Evolutionary conservation across 805 yeast genomes (phyloP).

Genomic region (Crinitomyces ghanaensis): DNA sequence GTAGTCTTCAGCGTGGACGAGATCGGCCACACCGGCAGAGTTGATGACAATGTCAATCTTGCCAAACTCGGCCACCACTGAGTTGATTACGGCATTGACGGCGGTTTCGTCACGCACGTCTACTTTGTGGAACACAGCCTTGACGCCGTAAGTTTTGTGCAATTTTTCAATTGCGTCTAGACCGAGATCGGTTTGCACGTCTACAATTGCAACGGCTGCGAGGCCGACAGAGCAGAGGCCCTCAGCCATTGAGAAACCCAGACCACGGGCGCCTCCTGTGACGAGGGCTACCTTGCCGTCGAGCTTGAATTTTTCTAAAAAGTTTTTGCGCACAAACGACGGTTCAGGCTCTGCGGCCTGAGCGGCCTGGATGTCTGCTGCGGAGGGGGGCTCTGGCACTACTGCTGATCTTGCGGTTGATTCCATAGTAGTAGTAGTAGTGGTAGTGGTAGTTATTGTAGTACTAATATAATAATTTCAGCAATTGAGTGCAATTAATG

Average conservation of each 20-base stretch:
- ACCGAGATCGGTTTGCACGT: slow-evolving; percentile 52
- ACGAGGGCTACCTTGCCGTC: slow-evolving; percentile 54
- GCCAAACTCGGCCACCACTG: slow-evolving; percentile 43
- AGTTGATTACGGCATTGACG: slow-evolving; percentile 40
- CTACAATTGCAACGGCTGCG: slow-evolving; percentile 41
- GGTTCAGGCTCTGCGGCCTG: slow-evolving; percentile 22
- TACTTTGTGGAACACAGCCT: slow-evolving; percentile 52
- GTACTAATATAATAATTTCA: too few relatives aligned
- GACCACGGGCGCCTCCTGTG: slow-evolving; percentile 62
- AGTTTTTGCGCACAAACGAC: slow-evolving; percentile 28
- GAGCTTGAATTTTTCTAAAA: slow-evolving; percentile 36
- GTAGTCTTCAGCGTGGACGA: slow-evolving; percentile 58
- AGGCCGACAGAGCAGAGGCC: slow-evolving; percentile 45
- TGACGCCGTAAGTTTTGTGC: slow-evolving; percentile 40
- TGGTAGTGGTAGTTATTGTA: too few relatives aligned
- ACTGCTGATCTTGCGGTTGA: slow-evolving; percentile 27
- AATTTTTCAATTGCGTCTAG: slow-evolving; percentile 48
- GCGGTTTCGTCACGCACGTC: slow-evolving; percentile 44
- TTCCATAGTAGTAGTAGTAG: too few relatives aligned
- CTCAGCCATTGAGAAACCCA: slow-evolving; percentile 49
- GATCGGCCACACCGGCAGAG: slow-evolving; percentile 59
- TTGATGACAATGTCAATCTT: slow-evolving; percentile 46
- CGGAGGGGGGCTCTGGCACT: slow-evolving; percentile 31
- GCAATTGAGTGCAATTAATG: too few relatives aligned
- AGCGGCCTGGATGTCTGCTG: slow-evolving; percentile 29